phyloP scores from a whole-genome alignment of 305 asterid species.

The Fraxinus sp. region DNA sequence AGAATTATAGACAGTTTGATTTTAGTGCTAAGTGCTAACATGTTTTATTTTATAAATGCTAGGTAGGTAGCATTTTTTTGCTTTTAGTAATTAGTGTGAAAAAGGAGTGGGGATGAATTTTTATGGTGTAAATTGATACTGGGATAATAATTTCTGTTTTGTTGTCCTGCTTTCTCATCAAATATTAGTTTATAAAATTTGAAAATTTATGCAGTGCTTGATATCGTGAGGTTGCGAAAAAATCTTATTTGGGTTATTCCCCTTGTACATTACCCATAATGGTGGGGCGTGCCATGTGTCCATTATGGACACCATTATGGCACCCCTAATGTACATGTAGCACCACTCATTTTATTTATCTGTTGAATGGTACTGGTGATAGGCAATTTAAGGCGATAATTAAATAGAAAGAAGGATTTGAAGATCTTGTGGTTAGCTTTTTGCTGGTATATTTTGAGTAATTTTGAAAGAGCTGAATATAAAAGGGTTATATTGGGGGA shows the following conservation, averaged over 20 bases:
- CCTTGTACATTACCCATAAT: no score
- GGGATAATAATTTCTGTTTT: neutral
- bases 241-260: neutral
- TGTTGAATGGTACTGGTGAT: neutral
- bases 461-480: neutral
- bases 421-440: neutral
- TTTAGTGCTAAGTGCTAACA: neutral
- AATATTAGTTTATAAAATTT: neutral
- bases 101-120: neutral
- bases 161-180: neutral
- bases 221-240: neutral
- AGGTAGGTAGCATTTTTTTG: neutral
- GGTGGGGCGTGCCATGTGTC: no score
- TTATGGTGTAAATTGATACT: neutral
- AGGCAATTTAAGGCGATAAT: no score
- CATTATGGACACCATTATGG: no score
- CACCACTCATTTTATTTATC: neutral
- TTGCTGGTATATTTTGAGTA: neutral
- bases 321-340: no score
- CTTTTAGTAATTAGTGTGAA: neutral
- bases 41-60: neutral
- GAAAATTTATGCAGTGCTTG: neutral
- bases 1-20: neutral
- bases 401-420: neutral
- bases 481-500: neutral